A percentile compares a stretch with the other conserved stretches of the same genome.
Evolutionary conservation across 2,329 filamentous ascomycete genomes (phyloP).

Genomic region (Coniosporium tulheliwenetii): DNA sequence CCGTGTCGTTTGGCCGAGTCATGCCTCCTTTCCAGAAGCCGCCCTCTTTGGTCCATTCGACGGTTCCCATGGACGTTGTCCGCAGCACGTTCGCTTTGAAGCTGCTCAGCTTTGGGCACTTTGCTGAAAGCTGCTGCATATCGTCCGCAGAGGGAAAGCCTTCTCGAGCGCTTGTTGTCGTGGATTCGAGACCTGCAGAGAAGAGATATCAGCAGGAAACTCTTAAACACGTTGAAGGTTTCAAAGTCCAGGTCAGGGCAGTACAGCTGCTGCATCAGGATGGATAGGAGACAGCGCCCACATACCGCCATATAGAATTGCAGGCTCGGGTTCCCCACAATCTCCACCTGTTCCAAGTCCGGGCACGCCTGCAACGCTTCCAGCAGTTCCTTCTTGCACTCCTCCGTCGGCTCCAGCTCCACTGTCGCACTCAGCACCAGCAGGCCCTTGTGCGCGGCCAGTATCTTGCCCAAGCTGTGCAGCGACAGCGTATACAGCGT

Average conservation of each 20-base stretch:
- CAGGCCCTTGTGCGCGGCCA: conserved; percentile 19
- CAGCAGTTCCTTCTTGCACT: conserved; percentile 18
- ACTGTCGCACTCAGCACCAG: conserved; percentile 23
- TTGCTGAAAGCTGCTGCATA: conserved; percentile 14
- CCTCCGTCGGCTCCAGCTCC: conserved; percentile 17
- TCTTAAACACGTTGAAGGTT: too few species aligned
- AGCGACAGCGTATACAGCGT: conserved; percentile 25
- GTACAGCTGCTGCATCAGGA: too few species aligned
- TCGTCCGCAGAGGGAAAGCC: conserved; percentile 19
- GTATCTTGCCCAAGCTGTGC: conserved; percentile 16
- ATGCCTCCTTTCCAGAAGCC: conserved; percentile 4
- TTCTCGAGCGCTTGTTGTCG: conserved; percentile 10
- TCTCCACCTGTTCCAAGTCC: conserved; percentile 22
- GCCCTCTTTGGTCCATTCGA: conserved; percentile 17
- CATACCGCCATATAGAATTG: conserved; percentile 22
- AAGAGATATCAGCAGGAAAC: not conserved
- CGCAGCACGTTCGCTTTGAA: conserved; percentile 22
- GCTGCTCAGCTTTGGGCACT: conserved; percentile 17
- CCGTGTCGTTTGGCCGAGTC: too few species aligned
- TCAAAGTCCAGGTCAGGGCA: too few species aligned
- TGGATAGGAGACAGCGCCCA: not conserved
- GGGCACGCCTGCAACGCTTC: conserved; percentile 13
- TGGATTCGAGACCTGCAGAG: conserved; percentile 12
- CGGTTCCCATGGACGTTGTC: conserved; percentile 14
- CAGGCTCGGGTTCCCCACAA: conserved; percentile 21